Evolutionary conservation across 441 rosid genomes (phyloP).

Genomic region (Corymbia citriodora): DNA sequence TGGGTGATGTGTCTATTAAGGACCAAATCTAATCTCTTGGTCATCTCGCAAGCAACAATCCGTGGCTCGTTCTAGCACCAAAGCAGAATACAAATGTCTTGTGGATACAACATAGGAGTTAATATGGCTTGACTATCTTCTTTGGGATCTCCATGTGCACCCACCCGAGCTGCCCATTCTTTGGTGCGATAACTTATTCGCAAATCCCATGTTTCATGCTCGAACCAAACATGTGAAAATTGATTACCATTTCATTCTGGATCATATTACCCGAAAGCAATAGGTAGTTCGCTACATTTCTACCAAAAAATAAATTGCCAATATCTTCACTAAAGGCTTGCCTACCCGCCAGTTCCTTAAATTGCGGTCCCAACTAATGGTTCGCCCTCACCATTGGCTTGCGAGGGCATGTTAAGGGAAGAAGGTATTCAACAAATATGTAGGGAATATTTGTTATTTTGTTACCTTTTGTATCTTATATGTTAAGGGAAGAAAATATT

Average conservation of each 20-base stretch:
- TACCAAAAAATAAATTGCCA: background rate
- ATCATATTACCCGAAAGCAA: background rate
- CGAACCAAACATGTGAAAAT: background rate
- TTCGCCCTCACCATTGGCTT: no score
- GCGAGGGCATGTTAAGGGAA: no score
- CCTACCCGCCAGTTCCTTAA: no score
- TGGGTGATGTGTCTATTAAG: background rate
- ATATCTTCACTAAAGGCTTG: no score
- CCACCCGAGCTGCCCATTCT: background rate
- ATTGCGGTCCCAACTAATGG: no score
- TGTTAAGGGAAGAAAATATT: no score
- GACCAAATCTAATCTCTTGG: background rate
- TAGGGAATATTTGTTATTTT: no score
- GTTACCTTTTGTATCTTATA: no score
- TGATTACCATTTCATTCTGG: background rate
- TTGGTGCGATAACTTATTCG: background rate
- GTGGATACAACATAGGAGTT: background rate
- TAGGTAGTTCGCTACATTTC: background rate
- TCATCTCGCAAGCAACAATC: background rate
- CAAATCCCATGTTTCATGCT: background rate
- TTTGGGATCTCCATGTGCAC: background rate
- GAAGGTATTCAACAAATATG: no score
- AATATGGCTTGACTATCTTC: background rate
- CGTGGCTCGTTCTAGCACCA: background rate
- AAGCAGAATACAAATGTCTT: background rate